Conservation (phyloP, 2,329 filamentous ascomycete genomes). For the Hymenoscyphus fructigenus region DNA sequence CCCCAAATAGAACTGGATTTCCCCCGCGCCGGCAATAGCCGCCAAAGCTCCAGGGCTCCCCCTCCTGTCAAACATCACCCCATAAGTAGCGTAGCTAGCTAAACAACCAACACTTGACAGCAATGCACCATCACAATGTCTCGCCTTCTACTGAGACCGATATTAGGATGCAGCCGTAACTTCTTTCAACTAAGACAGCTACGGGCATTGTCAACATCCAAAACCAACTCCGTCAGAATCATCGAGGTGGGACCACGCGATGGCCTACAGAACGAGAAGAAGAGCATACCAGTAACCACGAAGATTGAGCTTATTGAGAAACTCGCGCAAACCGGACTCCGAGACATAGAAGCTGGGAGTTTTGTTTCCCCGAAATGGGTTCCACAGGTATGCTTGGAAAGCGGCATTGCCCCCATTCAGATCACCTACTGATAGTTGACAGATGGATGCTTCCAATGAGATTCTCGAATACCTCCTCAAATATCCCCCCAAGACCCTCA, state of each 20-base stretch:
- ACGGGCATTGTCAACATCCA: constrained; percentile 27
- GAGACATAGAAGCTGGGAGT: constrained; percentile 76
- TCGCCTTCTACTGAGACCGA: constrained; percentile 11
- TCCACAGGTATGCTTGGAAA: constrained; percentile 56
- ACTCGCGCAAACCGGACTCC: constrained; percentile 66
- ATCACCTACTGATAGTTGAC: neutral
- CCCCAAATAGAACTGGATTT: neutral
- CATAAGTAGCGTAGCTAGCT: neutral
- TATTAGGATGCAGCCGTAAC: constrained; percentile 11
- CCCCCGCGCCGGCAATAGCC: constrained; percentile 1
- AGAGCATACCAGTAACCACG: constrained; percentile 64
- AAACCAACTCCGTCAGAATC: constrained; percentile 51
- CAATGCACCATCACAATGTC: constrained; percentile 12
- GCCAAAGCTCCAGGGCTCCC: neutral
- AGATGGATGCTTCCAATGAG: constrained; percentile 78
- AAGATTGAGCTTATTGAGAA: constrained; percentile 76
- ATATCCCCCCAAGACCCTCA: constrained; percentile 51
- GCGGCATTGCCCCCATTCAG: neutral
- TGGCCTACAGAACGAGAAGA: constrained; percentile 84
- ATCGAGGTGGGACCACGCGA: constrained; percentile 84
- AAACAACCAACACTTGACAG: neutral
- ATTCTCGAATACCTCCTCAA: constrained; percentile 69
- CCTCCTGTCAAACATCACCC: constrained; percentile 4
- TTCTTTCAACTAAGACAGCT: constrained; percentile 17
- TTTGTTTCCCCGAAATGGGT: constrained; percentile 85